A percentile compares a stretch with the other conserved stretches of the same genome.
phyloP scores from a whole-genome alignment of 2,329 filamentous ascomycete species.

The Leptographium flavum region DNA sequence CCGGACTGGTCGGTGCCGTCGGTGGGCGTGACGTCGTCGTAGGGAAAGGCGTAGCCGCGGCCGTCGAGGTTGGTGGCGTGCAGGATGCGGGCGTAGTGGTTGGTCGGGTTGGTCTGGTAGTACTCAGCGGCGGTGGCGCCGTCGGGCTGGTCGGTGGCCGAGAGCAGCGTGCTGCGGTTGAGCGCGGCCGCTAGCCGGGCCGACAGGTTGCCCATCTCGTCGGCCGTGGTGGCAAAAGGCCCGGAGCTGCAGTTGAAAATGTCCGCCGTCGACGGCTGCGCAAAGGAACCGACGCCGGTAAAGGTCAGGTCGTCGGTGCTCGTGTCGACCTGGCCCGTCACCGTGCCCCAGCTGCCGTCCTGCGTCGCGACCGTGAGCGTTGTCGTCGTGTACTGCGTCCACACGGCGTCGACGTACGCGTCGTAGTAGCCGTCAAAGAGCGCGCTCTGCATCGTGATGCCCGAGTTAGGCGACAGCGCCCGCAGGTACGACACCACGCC shows the following conservation, averaged over 20 bases:
- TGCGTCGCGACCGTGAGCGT: slow-evolving; percentile 40
- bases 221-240: slow-evolving; percentile 35
- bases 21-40: slow-evolving; percentile 51
- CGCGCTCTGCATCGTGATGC: slow-evolving; percentile 24
- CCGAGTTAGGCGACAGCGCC: slow-evolving; percentile 38
- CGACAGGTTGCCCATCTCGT: slow-evolving; percentile 45
- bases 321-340: slow-evolving; percentile 26
- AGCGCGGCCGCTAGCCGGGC: slow-evolving; percentile 64
- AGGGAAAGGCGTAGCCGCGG: slow-evolving; percentile 56
- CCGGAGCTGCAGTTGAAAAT: slow-evolving; percentile 41
- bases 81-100: slow-evolving; percentile 53
- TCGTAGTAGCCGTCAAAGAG: slow-evolving; percentile 37
- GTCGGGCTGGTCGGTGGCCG: slow-evolving; percentile 35
- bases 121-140: slow-evolving; percentile 35
- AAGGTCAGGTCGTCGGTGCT: slow-evolving; percentile 25
- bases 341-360: slow-evolving; percentile 30
- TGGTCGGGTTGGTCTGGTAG: slow-evolving; percentile 40
- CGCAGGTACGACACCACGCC: slow-evolving; percentile 24
- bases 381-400: slow-evolving; percentile 29
- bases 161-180: slow-evolving; percentile 56
- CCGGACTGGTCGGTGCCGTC: slow-evolving; percentile 46
- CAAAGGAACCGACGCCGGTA: slow-evolving; percentile 24
- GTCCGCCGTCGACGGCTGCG: slow-evolving; percentile 30
- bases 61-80: slow-evolving; percentile 45
- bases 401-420: slow-evolving; percentile 35